Base-by-base conservation (phyloP, 768 basidiomycete genomes). In the Tylopilus felleus region DNA sequence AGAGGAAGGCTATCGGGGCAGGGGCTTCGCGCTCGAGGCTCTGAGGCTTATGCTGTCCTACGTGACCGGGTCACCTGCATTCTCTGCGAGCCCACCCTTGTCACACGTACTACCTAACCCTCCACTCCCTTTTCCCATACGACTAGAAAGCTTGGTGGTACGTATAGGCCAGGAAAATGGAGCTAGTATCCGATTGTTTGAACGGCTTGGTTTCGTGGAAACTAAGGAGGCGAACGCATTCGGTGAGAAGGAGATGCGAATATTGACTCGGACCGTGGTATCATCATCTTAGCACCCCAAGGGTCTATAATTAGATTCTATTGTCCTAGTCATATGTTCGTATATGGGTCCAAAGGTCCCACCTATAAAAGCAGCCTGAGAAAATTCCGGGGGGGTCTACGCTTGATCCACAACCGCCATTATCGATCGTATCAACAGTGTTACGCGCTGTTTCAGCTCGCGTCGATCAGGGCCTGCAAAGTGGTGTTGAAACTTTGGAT, bases 211-310 rank as follows among this genome's bases (percentile, higher is more conserved):
- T 0, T 97, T 97, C 62, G 66, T 64, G 17, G 72, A 87, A 33
- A 83, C 80, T 10, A 88, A 87, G 64, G 71, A 73, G 12, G 84
- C 86, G 16, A 79, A 84, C 47, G 85, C 90, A 10, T 98, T 94
- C 60, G 74, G 80, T 33, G 92, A 98, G 70, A 80, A 91, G 16
- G 93, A 96, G 73, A 80, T 97, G 83, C 80, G 88, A 21, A 41
- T 39, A 36, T 33, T 33, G 9, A 35, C 33, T 1, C 2, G 14
- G 13, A 13, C 16, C 33, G 33, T 6, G 33, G 33, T n/a, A n/a
- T n/a, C n/a, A n/a, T n/a, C n/a, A n/a, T n/a, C n/a, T n/a, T n/a
- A 35, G 33, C 33, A 16, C 14, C 16, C 35, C 3, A 17, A 43
- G 12, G 16, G 0, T 41, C 50, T 35, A 58, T 33, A 61, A 42